Evolutionary conservation across 306 rosid genomes (phyloP), one percentile per base, ranked within the genome.

Genomic region (Sphenostylis stenocarpa): DNA sequence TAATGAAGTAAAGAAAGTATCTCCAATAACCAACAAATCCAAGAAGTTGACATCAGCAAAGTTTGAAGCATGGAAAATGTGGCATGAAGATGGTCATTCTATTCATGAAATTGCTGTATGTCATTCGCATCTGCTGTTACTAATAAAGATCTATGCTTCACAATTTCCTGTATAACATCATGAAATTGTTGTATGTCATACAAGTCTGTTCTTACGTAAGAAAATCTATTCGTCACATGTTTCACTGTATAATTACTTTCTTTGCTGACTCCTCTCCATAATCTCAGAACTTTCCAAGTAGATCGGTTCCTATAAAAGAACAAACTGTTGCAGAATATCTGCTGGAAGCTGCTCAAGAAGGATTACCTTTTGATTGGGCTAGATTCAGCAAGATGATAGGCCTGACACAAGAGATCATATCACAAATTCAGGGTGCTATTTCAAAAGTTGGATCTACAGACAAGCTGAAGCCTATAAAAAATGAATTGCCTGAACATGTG

Each of bases 401-500:
- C 61, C 80, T 93, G 66, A 83, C 89, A 15, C 62, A 36, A 45
- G 80, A 74, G 63, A 66, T 84, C 81, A 60, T 83, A 33, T 83
- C 84, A 3, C 83, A 79, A 47, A 84, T 90, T 83, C 88, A 83
- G 84, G 83, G 76, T 29, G 97, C 98, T 57, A 77, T 93, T 83
- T 67, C 66, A 43, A 93, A 87, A 86, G 93, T 88, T 73, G 98
- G 98, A 81, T 75, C 92, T 61, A 71, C 31, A 39, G 98, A 93
- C 44, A 93, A 87, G 87, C 63, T 93, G 85, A 93, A 91, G 90
- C 93, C 97, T 79, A 88, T 93, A 75, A 93, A 93, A 83, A 86
- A 87, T 36, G 96, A 91, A 85, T 78, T 93, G 76, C 90, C 90
- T 19, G 98, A 91, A 82, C 86, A 90, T 1, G 98, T 93, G 86